These are phyloP conservation scores for Leccinum glutinopallens DNA, from an alignment of 1,284 basidiomycete species.

Conservation along the genomic window DNA sequence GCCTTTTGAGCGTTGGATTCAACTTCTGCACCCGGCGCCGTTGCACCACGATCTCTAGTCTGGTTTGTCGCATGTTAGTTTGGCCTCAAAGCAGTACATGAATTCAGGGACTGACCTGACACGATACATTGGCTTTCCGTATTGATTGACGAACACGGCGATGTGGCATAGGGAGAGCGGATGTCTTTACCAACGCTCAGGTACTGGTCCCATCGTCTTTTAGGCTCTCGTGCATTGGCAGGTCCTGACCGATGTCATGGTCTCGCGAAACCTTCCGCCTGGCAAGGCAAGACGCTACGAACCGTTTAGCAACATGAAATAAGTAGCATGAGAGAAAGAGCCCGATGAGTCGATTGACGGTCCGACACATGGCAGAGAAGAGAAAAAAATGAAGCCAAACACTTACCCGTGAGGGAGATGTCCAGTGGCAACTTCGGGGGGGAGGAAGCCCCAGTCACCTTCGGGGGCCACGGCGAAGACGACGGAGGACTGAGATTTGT, in stretches of 20 bases:
- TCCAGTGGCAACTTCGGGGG: conserved; percentile 58
- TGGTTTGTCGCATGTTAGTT: conserved; percentile 14
- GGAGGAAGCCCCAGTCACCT: conserved; percentile 34
- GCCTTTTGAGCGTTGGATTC: conserved; percentile 38
- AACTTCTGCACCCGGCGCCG: conserved; percentile 49
- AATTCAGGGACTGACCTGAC: conserved; percentile 56
- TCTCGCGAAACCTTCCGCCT: conserved; percentile 76
- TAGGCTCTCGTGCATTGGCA: conserved; percentile 67
- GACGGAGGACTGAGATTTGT: conserved; percentile 46
- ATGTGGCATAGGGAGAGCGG: conserved; percentile 75
- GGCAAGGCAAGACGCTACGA: conserved; percentile 1
- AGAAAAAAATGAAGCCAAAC: conserved; percentile 9
- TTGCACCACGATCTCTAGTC: conserved; percentile 53
- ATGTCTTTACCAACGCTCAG: conserved; percentile 65
- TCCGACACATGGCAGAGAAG: neutral
- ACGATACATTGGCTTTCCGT: conserved; percentile 72
- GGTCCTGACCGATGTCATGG: conserved; percentile 61
- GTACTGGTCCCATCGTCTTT: conserved; percentile 68
- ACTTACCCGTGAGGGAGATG: conserved; percentile 56
- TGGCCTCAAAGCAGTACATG: neutral
- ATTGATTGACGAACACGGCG: conserved; percentile 75
- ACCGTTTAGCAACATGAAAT: conserved; percentile 11
- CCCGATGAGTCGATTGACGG: neutral
- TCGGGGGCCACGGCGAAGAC: conserved; percentile 36
- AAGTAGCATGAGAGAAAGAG: neutral